Evolutionary conservation across 108 stramenopile genomes (phyloP).

Genomic region (Pelagomonas calceolata): DNA sequence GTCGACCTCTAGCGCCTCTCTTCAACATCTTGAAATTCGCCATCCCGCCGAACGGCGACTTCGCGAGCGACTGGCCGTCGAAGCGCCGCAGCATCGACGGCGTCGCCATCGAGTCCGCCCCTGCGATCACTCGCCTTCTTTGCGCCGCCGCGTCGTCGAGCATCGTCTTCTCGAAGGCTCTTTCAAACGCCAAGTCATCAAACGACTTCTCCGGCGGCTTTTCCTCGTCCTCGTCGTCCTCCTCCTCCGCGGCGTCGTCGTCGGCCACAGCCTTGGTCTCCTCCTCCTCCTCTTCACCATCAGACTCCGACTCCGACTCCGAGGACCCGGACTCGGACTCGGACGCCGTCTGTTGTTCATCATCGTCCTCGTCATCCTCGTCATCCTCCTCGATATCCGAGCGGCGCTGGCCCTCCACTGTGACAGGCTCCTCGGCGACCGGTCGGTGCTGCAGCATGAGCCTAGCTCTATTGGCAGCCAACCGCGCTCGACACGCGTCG

Average conservation of each 20-base stretch:
- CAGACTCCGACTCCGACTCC: constrained; percentile 12
- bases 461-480: neutral
- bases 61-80: constrained; percentile 55
- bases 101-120: constrained; percentile 48
- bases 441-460: neutral
- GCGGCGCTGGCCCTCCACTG: too few relatives aligned
- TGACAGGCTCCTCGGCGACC: neutral
- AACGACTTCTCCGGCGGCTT: constrained; percentile 51
- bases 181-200: constrained; percentile 73
- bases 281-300: constrained; percentile 1
- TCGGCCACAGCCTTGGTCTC: constrained; percentile 15
- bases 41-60: neutral
- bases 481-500: neutral
- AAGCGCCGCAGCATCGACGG: constrained; percentile 59
- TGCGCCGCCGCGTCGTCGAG: constrained; percentile 76
- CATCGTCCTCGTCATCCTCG: constrained; percentile 30
- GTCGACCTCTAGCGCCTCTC: constrained; percentile 77
- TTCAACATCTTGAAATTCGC: constrained; percentile 72
- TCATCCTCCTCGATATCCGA: constrained; percentile 33
- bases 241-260: constrained; percentile 28
- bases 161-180: constrained; percentile 63
- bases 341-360: constrained; percentile 12
- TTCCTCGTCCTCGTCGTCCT: constrained; percentile 40
- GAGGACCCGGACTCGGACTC: constrained; percentile 31
- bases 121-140: constrained; percentile 47